phyloP scores from a whole-genome alignment of 345 rosid species.

The Crucihimalaya himalaica region DNA sequence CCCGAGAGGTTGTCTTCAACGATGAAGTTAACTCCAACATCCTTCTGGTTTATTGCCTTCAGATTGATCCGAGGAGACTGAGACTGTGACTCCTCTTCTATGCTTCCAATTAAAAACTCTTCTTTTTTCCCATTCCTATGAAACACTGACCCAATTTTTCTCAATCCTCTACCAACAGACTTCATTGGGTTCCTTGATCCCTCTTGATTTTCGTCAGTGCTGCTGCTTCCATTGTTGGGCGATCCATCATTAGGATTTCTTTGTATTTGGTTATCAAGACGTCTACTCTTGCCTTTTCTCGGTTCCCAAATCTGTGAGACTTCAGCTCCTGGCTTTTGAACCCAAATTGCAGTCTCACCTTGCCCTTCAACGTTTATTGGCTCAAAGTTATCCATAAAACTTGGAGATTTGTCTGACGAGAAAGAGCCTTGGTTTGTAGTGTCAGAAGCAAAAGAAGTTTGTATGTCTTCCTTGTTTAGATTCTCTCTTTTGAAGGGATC shows the following conservation, averaged over 20 bases:
- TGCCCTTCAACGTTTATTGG: constrained; percentile 75
- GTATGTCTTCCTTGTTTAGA: constrained; percentile 47
- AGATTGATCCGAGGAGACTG: constrained; percentile 59
- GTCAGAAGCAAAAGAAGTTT: constrained; percentile 46
- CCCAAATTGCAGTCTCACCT: constrained; percentile 71
- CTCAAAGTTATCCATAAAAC: constrained; percentile 60
- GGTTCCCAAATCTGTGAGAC: constrained; percentile 84
- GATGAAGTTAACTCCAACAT: constrained; percentile 51
- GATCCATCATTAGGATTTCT: constrained; percentile 46
- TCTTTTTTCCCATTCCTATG: constrained; percentile 50
- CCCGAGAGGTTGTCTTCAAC: constrained; percentile 51
- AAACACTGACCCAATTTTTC: constrained; percentile 55
- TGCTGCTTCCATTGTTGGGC: constrained; percentile 49
- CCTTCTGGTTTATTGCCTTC: constrained; percentile 52
- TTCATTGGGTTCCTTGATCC: constrained; percentile 41
- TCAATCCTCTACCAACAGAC: constrained; percentile 51
- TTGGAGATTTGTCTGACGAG: constrained; percentile 51
- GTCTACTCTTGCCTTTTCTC: constrained; percentile 70
- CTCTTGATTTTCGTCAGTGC: constrained; percentile 52
- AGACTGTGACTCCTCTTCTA: constrained; percentile 49
- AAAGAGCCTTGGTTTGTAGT: constrained; percentile 44
- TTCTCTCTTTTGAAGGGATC: constrained; percentile 40
- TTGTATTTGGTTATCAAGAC: constrained; percentile 50
- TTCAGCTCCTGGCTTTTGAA: constrained; percentile 82
- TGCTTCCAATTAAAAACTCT: constrained; percentile 38